Base-by-base conservation (phyloP, 2,329 filamentous ascomycete species). In the Coniochaeta sp. region DNA sequence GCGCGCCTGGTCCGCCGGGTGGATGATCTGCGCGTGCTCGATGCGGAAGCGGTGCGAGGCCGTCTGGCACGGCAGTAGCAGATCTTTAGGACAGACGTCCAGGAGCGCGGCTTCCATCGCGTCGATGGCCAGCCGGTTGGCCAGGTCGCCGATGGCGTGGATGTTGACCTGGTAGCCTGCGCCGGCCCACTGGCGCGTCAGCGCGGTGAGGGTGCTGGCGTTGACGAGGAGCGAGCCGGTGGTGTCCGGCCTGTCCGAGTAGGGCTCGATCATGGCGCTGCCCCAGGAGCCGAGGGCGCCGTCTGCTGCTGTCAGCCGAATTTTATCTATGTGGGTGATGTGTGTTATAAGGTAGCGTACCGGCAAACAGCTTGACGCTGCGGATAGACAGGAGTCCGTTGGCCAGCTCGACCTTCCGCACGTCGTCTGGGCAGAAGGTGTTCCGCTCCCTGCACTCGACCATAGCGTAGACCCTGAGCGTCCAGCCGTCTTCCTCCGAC, bases 221-320 rank as follows among this genome's bases (percentile, higher is more conserved):
- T 88, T 87, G 59, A 89, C 82, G 34, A 90, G 79, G 57, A 90
- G 81, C 0, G 85, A 88, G 14, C 88, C 88, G 0, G 79, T 81
- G 0, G 80, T 84, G 61, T 80, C 79, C 1, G 81, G 79, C 19
- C 84, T 83, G 69, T 90, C 88, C 28, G 77, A 76, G 71, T 90
- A 90, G 0, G 87, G 87, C 10, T 88, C 84, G n/a, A 90, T 77
- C 77, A 90, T 79, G 52, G 88, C 87, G 60, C 85, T 87, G 30
- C 88, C 88, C 86, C 87, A 89, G 69, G 83, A 87, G 6, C 88
- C 87, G 1, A 90, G 76, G 2, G 87, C 87, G 24, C 87, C 88
- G 66, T 90, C 86, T 86, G 65, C 7, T 28, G 14, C 4, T 36
- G 4, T 52, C 17, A 52, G 47, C 26, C 10, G 7, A 28, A n/a